Conservation (phyloP, 192 early-diverging fungal genomes). For the Coemansia reversa region DNA sequence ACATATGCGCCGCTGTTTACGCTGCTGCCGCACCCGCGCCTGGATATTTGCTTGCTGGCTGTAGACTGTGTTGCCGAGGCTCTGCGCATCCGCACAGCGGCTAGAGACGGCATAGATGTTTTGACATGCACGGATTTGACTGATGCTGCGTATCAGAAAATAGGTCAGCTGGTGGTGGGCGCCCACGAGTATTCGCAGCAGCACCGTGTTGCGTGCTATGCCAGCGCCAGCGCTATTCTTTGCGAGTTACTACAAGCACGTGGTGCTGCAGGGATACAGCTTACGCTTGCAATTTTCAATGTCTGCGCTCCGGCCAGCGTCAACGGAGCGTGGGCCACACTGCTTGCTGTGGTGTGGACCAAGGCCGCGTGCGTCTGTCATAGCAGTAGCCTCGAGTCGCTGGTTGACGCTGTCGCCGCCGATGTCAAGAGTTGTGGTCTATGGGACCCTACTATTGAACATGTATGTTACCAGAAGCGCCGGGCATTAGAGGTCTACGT, state of each 20-base stretch:
- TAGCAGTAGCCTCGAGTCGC: conserved; percentile 12
- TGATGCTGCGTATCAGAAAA: conserved; percentile 27
- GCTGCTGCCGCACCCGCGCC: conserved; percentile 20
- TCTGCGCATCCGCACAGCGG: conserved; percentile 16
- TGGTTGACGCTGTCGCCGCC: background rate
- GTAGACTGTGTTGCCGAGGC: conserved; percentile 45
- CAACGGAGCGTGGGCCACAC: conserved; percentile 24
- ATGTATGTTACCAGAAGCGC: conserved; percentile 15
- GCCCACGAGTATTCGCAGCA: conserved; percentile 3
- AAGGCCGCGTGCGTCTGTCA: conserved; percentile 4
- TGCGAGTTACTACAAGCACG: conserved; percentile 20
- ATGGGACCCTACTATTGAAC: conserved; percentile 31
- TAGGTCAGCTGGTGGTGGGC: conserved; percentile 13
- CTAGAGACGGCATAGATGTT: background rate
- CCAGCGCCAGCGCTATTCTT: conserved; percentile 20
- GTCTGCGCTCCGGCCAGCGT: conserved; percentile 8
- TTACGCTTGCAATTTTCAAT: conserved; percentile 19
- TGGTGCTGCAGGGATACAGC: background rate
- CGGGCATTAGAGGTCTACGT: conserved; percentile 2
- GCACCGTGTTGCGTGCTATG: conserved; percentile 10
- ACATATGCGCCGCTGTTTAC: conserved; percentile 40
- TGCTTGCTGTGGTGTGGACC: conserved; percentile 32
- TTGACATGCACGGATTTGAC: conserved; percentile 5
- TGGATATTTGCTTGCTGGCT: conserved; percentile 23
- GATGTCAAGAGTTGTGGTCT: conserved; percentile 18